A percentile compares a stretch with the other conserved stretches of the same genome.
Conservation (phyloP, 179 eudicot genomes). For the Silene noctiflora region DNA sequence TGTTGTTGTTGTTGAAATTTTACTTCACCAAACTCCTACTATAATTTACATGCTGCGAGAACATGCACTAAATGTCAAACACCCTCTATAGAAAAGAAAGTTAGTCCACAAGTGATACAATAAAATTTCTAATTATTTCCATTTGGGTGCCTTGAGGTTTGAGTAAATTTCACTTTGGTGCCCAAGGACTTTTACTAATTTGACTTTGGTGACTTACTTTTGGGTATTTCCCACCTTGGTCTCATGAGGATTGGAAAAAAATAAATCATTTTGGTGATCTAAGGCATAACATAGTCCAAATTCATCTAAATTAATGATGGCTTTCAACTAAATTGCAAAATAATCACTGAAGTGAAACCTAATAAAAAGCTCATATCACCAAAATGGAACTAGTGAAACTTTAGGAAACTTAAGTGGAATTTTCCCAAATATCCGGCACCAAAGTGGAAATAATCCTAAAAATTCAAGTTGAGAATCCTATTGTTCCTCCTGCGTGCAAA, state of each 20-base stretch:
- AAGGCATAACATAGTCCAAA: neutral
- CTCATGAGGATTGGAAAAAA: neutral
- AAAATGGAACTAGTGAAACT: neutral
- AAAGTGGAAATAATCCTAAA: neutral
- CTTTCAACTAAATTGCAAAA: neutral
- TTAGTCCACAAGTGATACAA: neutral
- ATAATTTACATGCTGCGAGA: neutral
- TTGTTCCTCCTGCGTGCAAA: neutral
- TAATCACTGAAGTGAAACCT: neutral
- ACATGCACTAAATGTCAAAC: neutral
- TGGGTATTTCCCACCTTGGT: neutral
- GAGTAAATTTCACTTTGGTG: neutral
- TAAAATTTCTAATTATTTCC: neutral
- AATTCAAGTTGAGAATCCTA: no score
- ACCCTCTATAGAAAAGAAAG: neutral
- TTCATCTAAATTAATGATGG: neutral
- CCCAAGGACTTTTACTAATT: neutral
- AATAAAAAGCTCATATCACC: neutral
- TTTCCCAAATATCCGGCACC: neutral
- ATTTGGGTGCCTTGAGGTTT: neutral
- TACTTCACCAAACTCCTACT: neutral
- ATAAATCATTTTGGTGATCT: neutral
- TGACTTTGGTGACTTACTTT: neutral
- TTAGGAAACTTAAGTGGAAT: neutral
- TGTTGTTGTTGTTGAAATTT: no score